Evolutionary conservation across 495 filamentous ascomycete species (phyloP).

Genomic region (Aspergillus bridgeri): DNA sequence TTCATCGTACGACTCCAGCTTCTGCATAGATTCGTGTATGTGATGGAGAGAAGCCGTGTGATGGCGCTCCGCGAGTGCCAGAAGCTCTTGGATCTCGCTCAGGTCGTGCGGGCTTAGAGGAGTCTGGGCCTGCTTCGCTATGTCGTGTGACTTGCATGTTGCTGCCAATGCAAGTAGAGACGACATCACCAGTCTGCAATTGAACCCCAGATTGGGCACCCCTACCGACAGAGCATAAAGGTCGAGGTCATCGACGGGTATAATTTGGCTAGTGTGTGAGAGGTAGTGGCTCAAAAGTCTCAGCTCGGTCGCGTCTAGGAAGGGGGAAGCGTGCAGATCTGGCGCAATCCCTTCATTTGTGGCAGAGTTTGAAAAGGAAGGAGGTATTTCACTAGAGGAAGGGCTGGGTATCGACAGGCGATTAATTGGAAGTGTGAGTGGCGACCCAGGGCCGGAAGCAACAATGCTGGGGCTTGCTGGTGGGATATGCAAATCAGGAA

Average conservation of each 20-base stretch:
- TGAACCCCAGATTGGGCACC: constrained; percentile 40
- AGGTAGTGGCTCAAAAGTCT: constrained; percentile 38
- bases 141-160: constrained; percentile 37
- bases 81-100: constrained; percentile 24
- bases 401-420: constrained; percentile 9
- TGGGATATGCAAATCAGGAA: constrained; percentile 6
- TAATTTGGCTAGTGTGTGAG: constrained; percentile 38
- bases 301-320: constrained; percentile 30
- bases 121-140: constrained; percentile 22
- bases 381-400: neutral
- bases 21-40: constrained; percentile 26
- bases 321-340: neutral
- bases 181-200: constrained; percentile 37
- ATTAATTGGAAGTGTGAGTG: constrained; percentile 5
- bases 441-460: constrained; percentile 5
- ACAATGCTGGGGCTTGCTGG: neutral
- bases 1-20: constrained; percentile 29
- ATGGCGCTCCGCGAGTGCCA: constrained; percentile 28
- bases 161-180: constrained; percentile 40
- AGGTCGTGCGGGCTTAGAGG: constrained; percentile 14
- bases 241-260: constrained; percentile 31
- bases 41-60: constrained; percentile 33
- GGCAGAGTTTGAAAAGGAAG: constrained; percentile 1
- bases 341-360: neutral
- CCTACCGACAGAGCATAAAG: constrained; percentile 38